phyloP scores from a whole-genome alignment of 768 basidiomycete species.

The Artomyces pyxidatus region DNA sequence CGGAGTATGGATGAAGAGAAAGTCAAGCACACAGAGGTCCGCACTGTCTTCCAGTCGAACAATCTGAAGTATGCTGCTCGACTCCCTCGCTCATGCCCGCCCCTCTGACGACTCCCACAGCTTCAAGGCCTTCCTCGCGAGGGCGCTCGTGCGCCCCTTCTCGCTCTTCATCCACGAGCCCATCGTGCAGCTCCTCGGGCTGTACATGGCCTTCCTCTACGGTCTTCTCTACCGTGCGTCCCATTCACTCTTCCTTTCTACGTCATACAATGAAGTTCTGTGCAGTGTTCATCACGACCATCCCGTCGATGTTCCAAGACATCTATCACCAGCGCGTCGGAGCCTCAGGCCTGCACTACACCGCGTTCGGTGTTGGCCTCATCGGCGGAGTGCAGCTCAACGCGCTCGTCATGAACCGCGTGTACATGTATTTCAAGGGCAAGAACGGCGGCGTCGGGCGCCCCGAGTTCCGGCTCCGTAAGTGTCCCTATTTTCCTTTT shows the following conservation, averaged over 20 bases:
- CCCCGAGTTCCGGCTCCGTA: slow-evolving; percentile 49
- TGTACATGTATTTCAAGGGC: slow-evolving; percentile 44
- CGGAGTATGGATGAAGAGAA: slow-evolving; percentile 42
- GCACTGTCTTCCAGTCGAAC: slow-evolving; percentile 37
- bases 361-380: slow-evolving; percentile 62
- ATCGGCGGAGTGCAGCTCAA: slow-evolving; percentile 41
- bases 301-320: slow-evolving; percentile 49
- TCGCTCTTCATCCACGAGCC: slow-evolving; percentile 49
- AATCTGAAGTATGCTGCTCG: slow-evolving; percentile 33
- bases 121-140: slow-evolving; percentile 42
- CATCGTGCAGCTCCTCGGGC: slow-evolving; percentile 57
- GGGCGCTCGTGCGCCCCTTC: slow-evolving; percentile 60
- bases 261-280: not conserved
- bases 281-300: slow-evolving; percentile 59
- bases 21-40: slow-evolving; percentile 27
- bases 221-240: slow-evolving; percentile 23
- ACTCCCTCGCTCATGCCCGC: not conserved
- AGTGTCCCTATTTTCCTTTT: slow-evolving; percentile 6
- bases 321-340: slow-evolving; percentile 49
- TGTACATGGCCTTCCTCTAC: slow-evolving; percentile 67
- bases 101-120: slow-evolving; percentile 23
- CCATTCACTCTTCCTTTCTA: not conserved
- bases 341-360: slow-evolving; percentile 60
- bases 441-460: slow-evolving; percentile 45
- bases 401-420: slow-evolving; percentile 46